A percentile compares a stretch with the other conserved stretches of the same genome.
Evolutionary conservation across 257 asterid genomes (phyloP).

Genomic region (Solanum paucissectum): DNA sequence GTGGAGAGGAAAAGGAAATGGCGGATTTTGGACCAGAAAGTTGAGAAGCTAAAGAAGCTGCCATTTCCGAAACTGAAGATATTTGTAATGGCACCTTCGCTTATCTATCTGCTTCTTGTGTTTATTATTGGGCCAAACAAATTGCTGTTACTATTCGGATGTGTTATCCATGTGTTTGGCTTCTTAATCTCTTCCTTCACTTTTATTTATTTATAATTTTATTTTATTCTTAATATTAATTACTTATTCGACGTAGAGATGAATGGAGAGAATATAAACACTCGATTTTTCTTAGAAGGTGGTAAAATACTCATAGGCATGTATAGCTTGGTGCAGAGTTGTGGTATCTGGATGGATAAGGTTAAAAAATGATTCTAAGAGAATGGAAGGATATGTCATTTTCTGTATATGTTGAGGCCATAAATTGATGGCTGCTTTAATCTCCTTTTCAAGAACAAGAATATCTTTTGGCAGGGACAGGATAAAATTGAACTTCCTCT

Average conservation of each 20-base stretch:
- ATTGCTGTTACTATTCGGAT: neutral
- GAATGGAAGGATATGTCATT: neutral
- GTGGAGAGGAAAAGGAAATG: conserved; percentile 6
- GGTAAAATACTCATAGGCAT: neutral
- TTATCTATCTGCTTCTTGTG: neutral
- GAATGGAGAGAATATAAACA: neutral
- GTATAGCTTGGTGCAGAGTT: neutral
- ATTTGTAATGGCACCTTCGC: neutral
- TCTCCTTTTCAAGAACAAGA: neutral
- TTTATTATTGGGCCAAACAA: neutral
- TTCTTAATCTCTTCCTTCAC: no score
- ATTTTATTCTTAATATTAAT: neutral
- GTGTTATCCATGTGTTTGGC: neutral
- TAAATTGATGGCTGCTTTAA: neutral
- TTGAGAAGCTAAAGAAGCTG: conserved; percentile 28
- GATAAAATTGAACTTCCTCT: neutral
- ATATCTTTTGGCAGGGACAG: neutral
- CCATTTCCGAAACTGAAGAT: conserved; percentile 18
- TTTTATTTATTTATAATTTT: no score
- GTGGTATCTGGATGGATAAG: neutral
- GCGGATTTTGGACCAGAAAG: conserved; percentile 1
- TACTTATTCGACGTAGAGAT: neutral
- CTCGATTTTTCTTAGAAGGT: neutral
- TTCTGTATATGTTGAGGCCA: neutral
- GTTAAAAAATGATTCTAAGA: neutral